Evolutionary conservation across 768 basidiomycete species (phyloP).

Genomic region (Megacollybia marginata): DNA sequence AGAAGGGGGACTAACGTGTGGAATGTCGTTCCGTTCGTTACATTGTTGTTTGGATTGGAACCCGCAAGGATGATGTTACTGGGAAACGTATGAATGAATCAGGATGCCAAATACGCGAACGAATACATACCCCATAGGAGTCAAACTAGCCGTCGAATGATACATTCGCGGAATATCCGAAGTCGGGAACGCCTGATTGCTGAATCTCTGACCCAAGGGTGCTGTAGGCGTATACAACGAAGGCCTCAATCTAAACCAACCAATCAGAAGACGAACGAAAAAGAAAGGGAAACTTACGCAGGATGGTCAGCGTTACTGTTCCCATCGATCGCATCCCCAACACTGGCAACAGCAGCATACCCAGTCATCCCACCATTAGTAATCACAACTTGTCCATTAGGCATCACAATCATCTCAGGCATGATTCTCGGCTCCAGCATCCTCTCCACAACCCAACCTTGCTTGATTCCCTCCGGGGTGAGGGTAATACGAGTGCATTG

Average conservation of each 20-base stretch:
- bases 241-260: no score
- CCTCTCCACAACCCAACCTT: conserved; percentile 26
- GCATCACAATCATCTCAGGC: conserved; percentile 24
- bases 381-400: conserved; percentile 29
- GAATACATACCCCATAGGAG: conserved; percentile 41
- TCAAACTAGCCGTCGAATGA: conserved; percentile 52
- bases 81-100: background rate
- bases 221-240: conserved; percentile 38
- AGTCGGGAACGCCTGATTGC: conserved; percentile 35
- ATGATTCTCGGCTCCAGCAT: conserved; percentile 25
- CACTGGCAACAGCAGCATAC: conserved; percentile 19
- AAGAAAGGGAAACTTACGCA: conserved; percentile 7
- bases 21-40: conserved; percentile 5
- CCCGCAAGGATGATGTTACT: conserved; percentile 20
- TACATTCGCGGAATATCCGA: conserved; percentile 48
- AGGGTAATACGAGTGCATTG: conserved; percentile 27
- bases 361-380: conserved; percentile 35
- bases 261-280: no score
- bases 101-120: conserved; percentile 6
- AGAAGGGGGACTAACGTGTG: background rate
- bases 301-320: conserved; percentile 22
- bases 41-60: conserved; percentile 40
- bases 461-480: conserved; percentile 20
- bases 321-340: conserved; percentile 9
- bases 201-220: conserved; percentile 36